Evolutionary conservation across 108 stramenopile species (phyloP), one percentile per base, ranked within the genome.

Genomic region (Thalassiosira profunda): DNA sequence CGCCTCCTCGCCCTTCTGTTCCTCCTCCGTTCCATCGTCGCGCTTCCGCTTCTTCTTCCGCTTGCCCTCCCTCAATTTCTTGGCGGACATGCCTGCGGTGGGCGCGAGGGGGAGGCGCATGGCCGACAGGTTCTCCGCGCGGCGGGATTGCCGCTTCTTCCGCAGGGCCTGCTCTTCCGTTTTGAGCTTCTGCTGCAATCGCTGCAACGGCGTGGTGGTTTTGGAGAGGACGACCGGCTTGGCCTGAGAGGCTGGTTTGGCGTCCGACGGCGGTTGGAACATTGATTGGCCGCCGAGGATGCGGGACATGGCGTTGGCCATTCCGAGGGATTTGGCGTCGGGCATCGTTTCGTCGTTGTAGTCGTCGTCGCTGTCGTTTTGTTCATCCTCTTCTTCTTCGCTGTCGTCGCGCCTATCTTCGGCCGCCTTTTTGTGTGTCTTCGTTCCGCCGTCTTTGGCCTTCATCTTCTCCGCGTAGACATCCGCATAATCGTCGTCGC

Each of bases 301-400:
- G 24, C 78, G 79, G n/a, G 88, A 57, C 93, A 94, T 94, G 55
- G 87, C 93, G 51, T 74, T 73, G 20, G 93, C 84, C 90, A 94
- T 92, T 47, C 82, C 86, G 15, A 18, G 29, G 42, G 81, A 80
- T 29, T 51, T 65, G 25, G 57, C 55, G 38, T 30, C 40, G 30
- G 24, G 24, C 34, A 48, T 14, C 30, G 1, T 36, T 55, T 17
- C 55, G 18, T 58, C 68, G 20, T 28, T 34, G 57, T 75, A 61
- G 21, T 78, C 68, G 33, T 61, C 66, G 7, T 67, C 67, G 58
- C 49, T 67, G 35, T 20, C 59, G 11, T 26, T 52, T 25, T 52
- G 63, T 24, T 47, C 55, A 60, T 69, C 58, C 0, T 82, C 63
- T 8, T 7, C 18, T 55, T 54, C 52, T 54, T 74, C 76, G 14